Conservation (phyloP, 1,139 yeast species). For the Taiozyma sp. region DNA sequence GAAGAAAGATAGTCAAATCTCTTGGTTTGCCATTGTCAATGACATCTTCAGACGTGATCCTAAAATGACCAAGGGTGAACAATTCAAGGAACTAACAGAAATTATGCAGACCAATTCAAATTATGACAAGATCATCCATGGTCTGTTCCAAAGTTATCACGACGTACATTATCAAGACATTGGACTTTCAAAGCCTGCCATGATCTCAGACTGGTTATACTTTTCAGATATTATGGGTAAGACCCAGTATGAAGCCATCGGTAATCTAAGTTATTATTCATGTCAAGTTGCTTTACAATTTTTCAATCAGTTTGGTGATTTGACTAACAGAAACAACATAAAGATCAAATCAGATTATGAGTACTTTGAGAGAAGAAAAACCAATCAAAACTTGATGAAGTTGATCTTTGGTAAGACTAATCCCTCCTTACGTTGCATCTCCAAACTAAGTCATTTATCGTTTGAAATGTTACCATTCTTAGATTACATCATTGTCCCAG, state of each 20-base stretch:
- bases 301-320: slow-evolving; percentile 63
- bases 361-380: slow-evolving; percentile 17
- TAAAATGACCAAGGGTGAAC: slow-evolving; percentile 36
- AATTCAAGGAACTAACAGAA: slow-evolving; percentile 42
- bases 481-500: slow-evolving; percentile 43
- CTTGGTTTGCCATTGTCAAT: slow-evolving; percentile 59
- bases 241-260: slow-evolving; percentile 40
- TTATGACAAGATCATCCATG: slow-evolving; percentile 62
- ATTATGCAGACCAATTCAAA: slow-evolving; percentile 42
- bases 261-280: slow-evolving; percentile 52
- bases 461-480: slow-evolving; percentile 43
- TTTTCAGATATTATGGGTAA: slow-evolving; percentile 54
- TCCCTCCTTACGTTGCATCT: slow-evolving; percentile 9
- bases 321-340: slow-evolving; percentile 32
- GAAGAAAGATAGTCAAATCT: slow-evolving; percentile 48
- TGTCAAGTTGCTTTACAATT: slow-evolving; percentile 59
- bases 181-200: slow-evolving; percentile 56
- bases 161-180: slow-evolving; percentile 59
- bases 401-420: slow-evolving; percentile 14
- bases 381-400: slow-evolving; percentile 9
- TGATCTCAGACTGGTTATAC: slow-evolving; percentile 72
- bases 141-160: slow-evolving; percentile 67
- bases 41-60: slow-evolving; percentile 49
- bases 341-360: slow-evolving; percentile 44
- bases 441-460: slow-evolving; percentile 11